Evolutionary conservation across 345 rosid genomes (phyloP), one percentile per base, ranked within the genome.

Genomic region (Gossypium turneri): DNA sequence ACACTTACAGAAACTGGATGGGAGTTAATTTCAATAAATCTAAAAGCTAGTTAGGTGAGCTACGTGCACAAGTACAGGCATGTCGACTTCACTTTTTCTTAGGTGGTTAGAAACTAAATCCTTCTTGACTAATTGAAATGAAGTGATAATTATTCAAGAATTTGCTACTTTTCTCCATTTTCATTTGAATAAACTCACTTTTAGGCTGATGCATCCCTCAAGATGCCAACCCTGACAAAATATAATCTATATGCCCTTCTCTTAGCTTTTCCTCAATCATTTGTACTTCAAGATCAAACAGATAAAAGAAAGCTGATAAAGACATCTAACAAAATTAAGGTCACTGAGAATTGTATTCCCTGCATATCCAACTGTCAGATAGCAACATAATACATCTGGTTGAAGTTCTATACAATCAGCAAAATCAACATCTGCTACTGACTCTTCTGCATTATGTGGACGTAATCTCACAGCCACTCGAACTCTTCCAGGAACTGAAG

Each of bases 381-480:
- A 38, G 27, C 16, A 56, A 59, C 67, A 74, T 16, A 7, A 64
- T 85, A 93, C 99, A 98, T 96, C 99, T 0, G 98, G 98, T 80
- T 82, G 98, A 53, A 93, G 78, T 76, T 96, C 99, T 69, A 96
- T 98, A 79, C 98, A 92, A 75, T 92, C 99, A 27, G 92, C 94
- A 83, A 92, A 96, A 87, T 96, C 99, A 3, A 97, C 93, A 86
- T 96, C 99, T 3, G 90, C 97, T 61, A 78, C 86, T 80, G 87
- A 74, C 81, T 96, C 99, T 79, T 96, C 99, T 0, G 86, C 90
- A 80, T 85, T 93, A 17, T 90, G 83, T 8, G 97, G 96, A 70
- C 98, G 84, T 84, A 92, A 81, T 80, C 99, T 93, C 70, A 96
- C 99, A 34, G 97, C 97, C 4, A 96, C 99, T 74, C 98, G 86